Evolutionary conservation across 2,329 filamentous ascomycete genomes (phyloP), one percentile per base, ranked within the genome.

Genomic region (Exophiala sideris): DNA sequence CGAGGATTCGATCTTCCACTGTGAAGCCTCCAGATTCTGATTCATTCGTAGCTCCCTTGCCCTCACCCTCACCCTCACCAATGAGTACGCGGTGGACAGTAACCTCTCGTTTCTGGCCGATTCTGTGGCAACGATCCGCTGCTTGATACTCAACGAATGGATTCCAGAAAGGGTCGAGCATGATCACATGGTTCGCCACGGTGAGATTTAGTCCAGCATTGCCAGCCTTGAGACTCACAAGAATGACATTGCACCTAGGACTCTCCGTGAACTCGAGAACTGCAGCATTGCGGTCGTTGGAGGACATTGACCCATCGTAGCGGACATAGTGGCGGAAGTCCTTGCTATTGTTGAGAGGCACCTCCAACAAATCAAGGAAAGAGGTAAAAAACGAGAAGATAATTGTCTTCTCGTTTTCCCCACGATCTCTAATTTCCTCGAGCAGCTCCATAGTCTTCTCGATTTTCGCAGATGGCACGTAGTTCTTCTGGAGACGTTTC

Each of bases 161-260:
- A 60, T 96, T 96, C 89, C 90, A 96, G 73, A 95, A 95, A 0
- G 91, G 91, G 67, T 96, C 91, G 66, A 95, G 84, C 60, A 96
- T 88, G 69, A 96, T 89, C 62, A 96, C 89, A 59, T 90, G 86
- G 1, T 85, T 89, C 0, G 91, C 91, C 14, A 84, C 83, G 36
- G 87, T 89, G 18, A 96, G 79, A 66, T 96, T 96, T 42, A 96
- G 80, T 1, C 91, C 91, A 0, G 91, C 85, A 63, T 92, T 92
- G 33, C 89, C 89, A 1, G 89, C 88, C 64, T 89, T 89, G 45
- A 92, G 76, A 1, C 87, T 91, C 2, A 91, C 82, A 2, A 94
- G 77, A 79, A 94, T 88, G 66, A 92, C 78, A 57, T 79, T 84
- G 65, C 80, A 78, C 39, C 79, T 68, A 0, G 77, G 72, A 5